phyloP scores from a whole-genome alignment of 371 early-diverging fungal genomes.

The Rhizopus sp. region DNA sequence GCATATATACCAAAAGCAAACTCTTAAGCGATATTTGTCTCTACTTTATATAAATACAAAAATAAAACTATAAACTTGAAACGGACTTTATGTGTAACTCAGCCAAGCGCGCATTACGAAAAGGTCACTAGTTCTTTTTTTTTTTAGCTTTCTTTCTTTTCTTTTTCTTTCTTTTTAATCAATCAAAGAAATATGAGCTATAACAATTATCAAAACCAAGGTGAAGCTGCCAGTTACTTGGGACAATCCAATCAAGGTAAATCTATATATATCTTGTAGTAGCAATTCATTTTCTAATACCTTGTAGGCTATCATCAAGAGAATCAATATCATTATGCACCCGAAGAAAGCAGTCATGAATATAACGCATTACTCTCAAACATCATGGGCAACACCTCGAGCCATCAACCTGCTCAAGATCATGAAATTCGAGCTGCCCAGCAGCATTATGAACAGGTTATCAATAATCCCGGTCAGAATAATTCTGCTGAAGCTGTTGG shows the following conservation, averaged over 20 bases:
- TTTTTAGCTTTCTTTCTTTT: neutral
- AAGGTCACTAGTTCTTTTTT: slow-evolving; percentile 1
- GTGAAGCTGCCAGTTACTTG: slow-evolving; percentile 38
- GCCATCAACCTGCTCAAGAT: slow-evolving; percentile 22
- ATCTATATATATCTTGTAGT: slow-evolving; percentile 18
- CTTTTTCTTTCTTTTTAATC: neutral
- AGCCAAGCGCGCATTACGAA: neutral
- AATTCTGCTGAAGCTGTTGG: slow-evolving; percentile 49
- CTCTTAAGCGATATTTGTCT: too few species aligned
- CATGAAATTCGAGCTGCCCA: slow-evolving; percentile 36
- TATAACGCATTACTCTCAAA: slow-evolving; percentile 27
- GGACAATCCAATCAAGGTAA: slow-evolving; percentile 18
- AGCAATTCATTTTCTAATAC: slow-evolving; percentile 1
- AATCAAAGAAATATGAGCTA: slow-evolving; percentile 10
- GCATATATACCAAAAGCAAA: too few species aligned
- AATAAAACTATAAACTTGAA: neutral
- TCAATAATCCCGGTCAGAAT: slow-evolving; percentile 11
- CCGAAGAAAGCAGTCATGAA: slow-evolving; percentile 16
- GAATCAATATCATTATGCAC: neutral
- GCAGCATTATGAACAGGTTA: slow-evolving; percentile 29
- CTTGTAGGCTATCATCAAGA: slow-evolving; percentile 6
- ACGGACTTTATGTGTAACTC: neutral
- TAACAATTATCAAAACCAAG: slow-evolving; percentile 19
- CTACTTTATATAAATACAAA: neutral
- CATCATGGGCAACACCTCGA: slow-evolving; percentile 22